A percentile compares a stretch with the other conserved stretches of the same genome.
Conservation (phyloP, 1,284 basidiomycete genomes). For the Cutaneotrichosporon cyanovorans region DNA sequence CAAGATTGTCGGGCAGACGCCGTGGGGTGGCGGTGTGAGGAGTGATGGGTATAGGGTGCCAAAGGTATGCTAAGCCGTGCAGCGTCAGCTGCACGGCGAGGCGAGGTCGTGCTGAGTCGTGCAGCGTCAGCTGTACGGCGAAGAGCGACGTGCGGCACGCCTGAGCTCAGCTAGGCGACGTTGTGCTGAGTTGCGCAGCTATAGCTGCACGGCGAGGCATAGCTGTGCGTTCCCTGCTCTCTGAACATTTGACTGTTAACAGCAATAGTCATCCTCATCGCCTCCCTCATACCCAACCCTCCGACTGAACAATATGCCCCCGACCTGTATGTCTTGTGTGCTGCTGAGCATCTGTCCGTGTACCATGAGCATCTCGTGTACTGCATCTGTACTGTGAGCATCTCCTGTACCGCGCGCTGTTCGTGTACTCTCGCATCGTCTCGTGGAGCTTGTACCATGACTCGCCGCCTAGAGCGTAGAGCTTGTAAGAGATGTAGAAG, state of each 20-base stretch:
- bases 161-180: not conserved
- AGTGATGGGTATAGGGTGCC: conserved; percentile 49
- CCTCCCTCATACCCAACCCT: too few species aligned
- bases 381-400: not conserved
- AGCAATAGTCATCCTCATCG: too few species aligned
- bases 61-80: conserved; percentile 39
- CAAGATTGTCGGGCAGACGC: conserved; percentile 64
- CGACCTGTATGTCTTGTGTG: too few species aligned
- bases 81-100: not conserved
- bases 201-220: too few species aligned
- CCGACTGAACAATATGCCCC: too few species aligned
- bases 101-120: not conserved
- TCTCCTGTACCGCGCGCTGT: not conserved
- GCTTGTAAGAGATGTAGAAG: conserved; percentile 1
- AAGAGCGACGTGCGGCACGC: not conserved
- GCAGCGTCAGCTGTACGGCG: not conserved
- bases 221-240: too few species aligned
- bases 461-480: conserved; percentile 1
- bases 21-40: conserved; percentile 84
- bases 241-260: too few species aligned
- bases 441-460: not conserved
- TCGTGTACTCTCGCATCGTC: not conserved
- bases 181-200: too few species aligned
- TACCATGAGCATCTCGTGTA: too few species aligned
- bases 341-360: too few species aligned